Conservation (phyloP, 2,329 filamentous ascomycete species). For the Chaetomium olivaceum region DNA sequence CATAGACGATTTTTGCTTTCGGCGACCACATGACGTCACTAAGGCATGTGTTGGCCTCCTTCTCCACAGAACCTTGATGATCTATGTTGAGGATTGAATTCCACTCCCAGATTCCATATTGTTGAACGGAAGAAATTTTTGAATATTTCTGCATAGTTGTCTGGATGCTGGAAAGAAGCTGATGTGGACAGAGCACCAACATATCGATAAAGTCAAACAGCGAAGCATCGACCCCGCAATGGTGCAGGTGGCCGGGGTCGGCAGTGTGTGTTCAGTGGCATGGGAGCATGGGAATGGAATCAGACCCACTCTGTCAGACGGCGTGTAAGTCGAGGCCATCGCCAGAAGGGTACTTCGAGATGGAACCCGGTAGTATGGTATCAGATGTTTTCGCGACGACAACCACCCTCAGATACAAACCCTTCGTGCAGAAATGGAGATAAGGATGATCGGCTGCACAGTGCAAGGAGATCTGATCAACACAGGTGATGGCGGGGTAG, state of each 20-base stretch:
- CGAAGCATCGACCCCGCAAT: slow-evolving; percentile 20
- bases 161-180: background rate
- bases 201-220: slow-evolving; percentile 9
- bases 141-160: background rate
- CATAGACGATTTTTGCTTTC: background rate
- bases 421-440: background rate
- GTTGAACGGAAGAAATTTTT: background rate
- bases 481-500: slow-evolving; percentile 1
- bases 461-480: background rate
- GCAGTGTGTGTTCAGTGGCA: background rate
- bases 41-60: background rate
- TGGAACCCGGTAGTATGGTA: background rate
- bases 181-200: background rate
- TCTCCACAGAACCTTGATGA: background rate
- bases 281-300: slow-evolving; percentile 15
- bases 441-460: background rate
- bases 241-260: slow-evolving; percentile 5
- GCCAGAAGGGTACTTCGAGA: background rate
- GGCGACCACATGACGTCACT: slow-evolving; percentile 17
- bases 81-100: background rate
- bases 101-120: background rate
- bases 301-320: slow-evolving; percentile 17
- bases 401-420: background rate
- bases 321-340: slow-evolving; percentile 18
- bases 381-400: background rate